Conservation (phyloP, 805 yeast genomes). For the Zygosaccharomyces kombuchaensis region DNA sequence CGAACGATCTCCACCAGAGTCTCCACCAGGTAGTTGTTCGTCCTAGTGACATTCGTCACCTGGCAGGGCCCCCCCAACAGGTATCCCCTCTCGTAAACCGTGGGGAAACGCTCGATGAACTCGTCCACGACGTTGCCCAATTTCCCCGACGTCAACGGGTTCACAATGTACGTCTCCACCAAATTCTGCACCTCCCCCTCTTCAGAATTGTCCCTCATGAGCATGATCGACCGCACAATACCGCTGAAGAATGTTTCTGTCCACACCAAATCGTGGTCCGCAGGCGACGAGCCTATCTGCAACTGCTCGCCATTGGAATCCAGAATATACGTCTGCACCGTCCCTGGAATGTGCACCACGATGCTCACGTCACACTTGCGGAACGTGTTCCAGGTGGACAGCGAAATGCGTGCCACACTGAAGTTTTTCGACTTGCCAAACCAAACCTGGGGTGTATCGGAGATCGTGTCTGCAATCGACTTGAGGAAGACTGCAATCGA, state of each 20-base stretch:
- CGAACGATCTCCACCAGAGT: constrained; percentile 31
- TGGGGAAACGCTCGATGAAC: constrained; percentile 32
- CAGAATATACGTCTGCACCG: constrained; percentile 46
- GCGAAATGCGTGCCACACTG: constrained; percentile 67
- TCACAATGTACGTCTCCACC: constrained; percentile 78
- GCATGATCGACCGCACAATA: constrained; percentile 60
- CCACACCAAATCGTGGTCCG: constrained; percentile 53
- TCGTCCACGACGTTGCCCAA: constrained; percentile 30
- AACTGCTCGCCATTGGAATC: constrained; percentile 32
- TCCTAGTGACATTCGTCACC: constrained; percentile 29
- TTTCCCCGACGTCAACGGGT: constrained; percentile 54
- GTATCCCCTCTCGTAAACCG: constrained; percentile 32
- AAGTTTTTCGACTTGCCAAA: constrained; percentile 69
- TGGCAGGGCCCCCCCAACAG: constrained; percentile 34
- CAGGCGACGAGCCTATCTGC: constrained; percentile 35
- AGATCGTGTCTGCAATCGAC: constrained; percentile 58
- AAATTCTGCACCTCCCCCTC: constrained; percentile 71
- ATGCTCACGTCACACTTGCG: constrained; percentile 66
- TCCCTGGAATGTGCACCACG: constrained; percentile 71
- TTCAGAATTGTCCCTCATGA: constrained; percentile 40
- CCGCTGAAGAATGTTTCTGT: constrained; percentile 53
- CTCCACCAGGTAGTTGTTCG: constrained; percentile 34
- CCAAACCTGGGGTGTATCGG: constrained; percentile 67
- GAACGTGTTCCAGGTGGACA: constrained; percentile 59
- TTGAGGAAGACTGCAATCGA: constrained; percentile 73